Conservation (phyloP, 164 flowering plant genomes). For the Chimonanthus praecox region DNA sequence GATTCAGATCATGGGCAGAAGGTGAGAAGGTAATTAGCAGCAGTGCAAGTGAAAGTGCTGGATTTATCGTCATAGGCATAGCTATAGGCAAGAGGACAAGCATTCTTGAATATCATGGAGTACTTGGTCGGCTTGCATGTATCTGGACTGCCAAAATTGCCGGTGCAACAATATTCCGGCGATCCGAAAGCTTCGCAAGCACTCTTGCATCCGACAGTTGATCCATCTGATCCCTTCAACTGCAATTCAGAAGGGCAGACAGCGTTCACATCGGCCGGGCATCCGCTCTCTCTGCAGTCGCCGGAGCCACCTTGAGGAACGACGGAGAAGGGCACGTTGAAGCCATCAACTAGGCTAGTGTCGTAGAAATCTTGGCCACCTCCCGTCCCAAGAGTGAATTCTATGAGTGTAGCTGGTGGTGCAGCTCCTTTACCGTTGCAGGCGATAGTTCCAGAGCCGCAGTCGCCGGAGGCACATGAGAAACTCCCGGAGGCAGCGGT, state of each 20-base stretch:
- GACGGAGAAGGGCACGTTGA: conserved; percentile 30
- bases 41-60: conserved; percentile 22
- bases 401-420: conserved; percentile 61
- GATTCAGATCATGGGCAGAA: conserved; percentile 20
- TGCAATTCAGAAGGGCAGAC: conserved; percentile 40
- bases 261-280: conserved; percentile 56
- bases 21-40: conserved; percentile 20
- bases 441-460: conserved; percentile 39
- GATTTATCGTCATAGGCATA: conserved; percentile 23
- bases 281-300: conserved; percentile 54
- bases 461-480: conserved; percentile 37
- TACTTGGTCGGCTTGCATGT: conserved; percentile 22
- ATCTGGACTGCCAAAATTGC: background rate
- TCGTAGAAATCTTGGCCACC: conserved; percentile 57
- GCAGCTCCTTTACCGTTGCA: conserved; percentile 49
- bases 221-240: conserved; percentile 8
- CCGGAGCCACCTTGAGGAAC: conserved; percentile 63
- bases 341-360: conserved; percentile 85
- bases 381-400: conserved; percentile 50
- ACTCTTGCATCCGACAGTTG: conserved; percentile 17
- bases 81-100: conserved; percentile 27
- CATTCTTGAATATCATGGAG: conserved; percentile 21
- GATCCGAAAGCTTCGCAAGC: conserved; percentile 19
- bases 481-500: conserved; percentile 13
- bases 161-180: conserved; percentile 23